A percentile compares a stretch with the other conserved stretches of the same genome.
Conservation (phyloP, 2,329 filamentous ascomycete species). For the Coniochaeta sp. region DNA sequence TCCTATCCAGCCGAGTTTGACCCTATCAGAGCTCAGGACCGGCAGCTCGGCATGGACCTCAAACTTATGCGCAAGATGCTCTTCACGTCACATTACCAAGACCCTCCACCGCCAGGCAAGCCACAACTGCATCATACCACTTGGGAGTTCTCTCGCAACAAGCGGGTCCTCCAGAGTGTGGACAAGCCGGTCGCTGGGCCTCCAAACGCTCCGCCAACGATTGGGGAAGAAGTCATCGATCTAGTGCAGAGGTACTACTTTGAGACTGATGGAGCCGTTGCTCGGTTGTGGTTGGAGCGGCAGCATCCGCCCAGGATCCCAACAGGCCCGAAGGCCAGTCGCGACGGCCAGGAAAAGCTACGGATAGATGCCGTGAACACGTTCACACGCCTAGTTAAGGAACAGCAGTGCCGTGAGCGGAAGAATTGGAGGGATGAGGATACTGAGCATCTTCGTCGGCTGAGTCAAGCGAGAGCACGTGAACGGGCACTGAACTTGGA, state of each 20-base stretch:
- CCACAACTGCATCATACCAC: neutral
- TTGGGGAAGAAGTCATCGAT: conserved; percentile 12
- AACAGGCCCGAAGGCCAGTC: neutral
- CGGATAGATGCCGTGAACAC: neutral
- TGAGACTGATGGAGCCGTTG: conserved; percentile 11
- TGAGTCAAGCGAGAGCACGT: neutral
- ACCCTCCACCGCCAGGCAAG: neutral
- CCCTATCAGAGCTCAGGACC: conserved; percentile 13
- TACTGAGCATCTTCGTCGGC: neutral
- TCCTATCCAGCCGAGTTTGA: conserved; percentile 7
- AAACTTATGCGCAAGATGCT: conserved; percentile 18
- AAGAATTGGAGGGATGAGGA: conserved; percentile 1
- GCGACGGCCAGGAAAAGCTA: neutral
- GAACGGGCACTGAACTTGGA: neutral
- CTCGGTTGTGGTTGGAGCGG: conserved; percentile 11
- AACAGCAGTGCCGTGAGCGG: neutral
- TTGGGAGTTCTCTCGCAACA: neutral
- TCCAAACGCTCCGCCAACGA: neutral
- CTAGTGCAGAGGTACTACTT: conserved; percentile 15
- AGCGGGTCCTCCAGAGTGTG: neutral
- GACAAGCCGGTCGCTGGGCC: neutral
- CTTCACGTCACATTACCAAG: conserved; percentile 10
- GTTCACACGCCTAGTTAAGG: neutral
- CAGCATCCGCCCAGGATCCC: neutral
- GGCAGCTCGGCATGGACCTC: conserved; percentile 17